Conservation (phyloP, 805 yeast genomes). For the Monosporozyma aquatica region DNA sequence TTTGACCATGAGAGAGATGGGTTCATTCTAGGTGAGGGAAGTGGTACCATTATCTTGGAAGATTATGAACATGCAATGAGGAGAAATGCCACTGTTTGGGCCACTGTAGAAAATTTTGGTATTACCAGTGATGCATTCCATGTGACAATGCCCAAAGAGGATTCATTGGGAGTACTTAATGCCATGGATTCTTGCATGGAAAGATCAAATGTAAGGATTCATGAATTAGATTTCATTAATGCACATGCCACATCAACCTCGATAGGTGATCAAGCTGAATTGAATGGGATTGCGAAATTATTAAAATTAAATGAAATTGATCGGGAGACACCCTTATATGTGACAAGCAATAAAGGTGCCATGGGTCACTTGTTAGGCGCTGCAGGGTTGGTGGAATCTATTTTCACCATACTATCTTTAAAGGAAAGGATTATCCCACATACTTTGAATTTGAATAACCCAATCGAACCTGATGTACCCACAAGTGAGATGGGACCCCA, state of each 20-base stretch:
- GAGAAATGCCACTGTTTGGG: conserved; percentile 56
- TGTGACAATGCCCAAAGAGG: conserved; percentile 80
- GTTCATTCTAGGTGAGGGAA: conserved; percentile 89
- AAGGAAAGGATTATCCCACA: conserved; percentile 58
- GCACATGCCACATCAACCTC: conserved; percentile 96
- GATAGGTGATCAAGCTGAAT: conserved; percentile 85
- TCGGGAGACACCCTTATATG: conserved; percentile 29
- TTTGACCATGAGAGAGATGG: conserved; percentile 75
- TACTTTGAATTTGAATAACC: conserved; percentile 55
- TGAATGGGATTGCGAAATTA: conserved; percentile 48
- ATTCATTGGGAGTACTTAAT: conserved; percentile 75
- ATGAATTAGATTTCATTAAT: conserved; percentile 65
- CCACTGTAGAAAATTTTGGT: conserved; percentile 83
- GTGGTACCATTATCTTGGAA: conserved; percentile 75
- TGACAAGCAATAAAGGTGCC: conserved; percentile 84
- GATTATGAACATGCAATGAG: conserved; percentile 68
- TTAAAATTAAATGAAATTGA: conserved; percentile 10
- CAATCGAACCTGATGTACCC: conserved; percentile 20
- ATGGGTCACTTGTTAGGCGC: conserved; percentile 94
- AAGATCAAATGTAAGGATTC: conserved; percentile 39
- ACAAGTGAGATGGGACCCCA: background rate
- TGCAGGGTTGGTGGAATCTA: conserved; percentile 89
- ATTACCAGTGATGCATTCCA: conserved; percentile 86
- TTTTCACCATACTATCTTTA: conserved; percentile 66
- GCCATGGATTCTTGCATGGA: conserved; percentile 74